phyloP scores from a whole-genome alignment of 2,329 filamentous ascomycete genomes.

The Paracamarosporium sp. region DNA sequence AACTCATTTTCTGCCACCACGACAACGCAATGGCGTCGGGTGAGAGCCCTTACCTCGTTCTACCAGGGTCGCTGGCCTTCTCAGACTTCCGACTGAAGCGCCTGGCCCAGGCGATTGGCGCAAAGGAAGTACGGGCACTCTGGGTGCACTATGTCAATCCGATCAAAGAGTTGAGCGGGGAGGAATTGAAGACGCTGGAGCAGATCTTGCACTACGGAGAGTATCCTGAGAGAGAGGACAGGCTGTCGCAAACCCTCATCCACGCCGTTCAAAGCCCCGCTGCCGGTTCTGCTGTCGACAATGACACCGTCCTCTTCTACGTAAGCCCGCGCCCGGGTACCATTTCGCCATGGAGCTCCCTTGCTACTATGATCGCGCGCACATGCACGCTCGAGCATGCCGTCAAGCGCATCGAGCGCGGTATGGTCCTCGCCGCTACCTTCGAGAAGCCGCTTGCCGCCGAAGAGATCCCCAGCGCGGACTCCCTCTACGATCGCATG shows the following conservation, averaged over 20 bases:
- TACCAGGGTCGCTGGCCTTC: slow-evolving; percentile 63
- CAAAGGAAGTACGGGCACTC: slow-evolving; percentile 55
- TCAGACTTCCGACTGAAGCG: slow-evolving; percentile 57
- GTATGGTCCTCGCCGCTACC: slow-evolving; percentile 74
- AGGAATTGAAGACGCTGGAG: slow-evolving; percentile 60
- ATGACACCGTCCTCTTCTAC: slow-evolving; percentile 67
- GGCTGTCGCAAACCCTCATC: slow-evolving; percentile 52
- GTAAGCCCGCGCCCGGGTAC: slow-evolving; percentile 80
- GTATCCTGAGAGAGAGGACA: slow-evolving; percentile 54
- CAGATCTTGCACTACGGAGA: slow-evolving; percentile 68
- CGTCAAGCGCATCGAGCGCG: slow-evolving; percentile 83
- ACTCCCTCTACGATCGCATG: slow-evolving; percentile 91
- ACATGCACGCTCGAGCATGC: slow-evolving; percentile 82
- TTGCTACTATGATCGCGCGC: slow-evolving; percentile 91
- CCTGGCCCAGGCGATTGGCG: slow-evolving; percentile 54
- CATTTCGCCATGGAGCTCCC: slow-evolving; percentile 96
- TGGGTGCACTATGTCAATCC: slow-evolving; percentile 61
- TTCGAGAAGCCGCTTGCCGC: slow-evolving; percentile 62
- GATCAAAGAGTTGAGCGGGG: slow-evolving; percentile 43
- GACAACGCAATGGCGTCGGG: slow-evolving; percentile 36
- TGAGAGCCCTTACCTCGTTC: slow-evolving; percentile 49
- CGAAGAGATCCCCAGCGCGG: slow-evolving; percentile 65
- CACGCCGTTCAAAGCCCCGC: slow-evolving; percentile 56
- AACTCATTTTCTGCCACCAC: neutral
- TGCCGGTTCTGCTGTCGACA: slow-evolving; percentile 55